Evolutionary conservation across 352 stramenopile genomes (phyloP), one percentile per base, ranked within the genome.

Genomic region (Elongisporangium senticosum): DNA sequence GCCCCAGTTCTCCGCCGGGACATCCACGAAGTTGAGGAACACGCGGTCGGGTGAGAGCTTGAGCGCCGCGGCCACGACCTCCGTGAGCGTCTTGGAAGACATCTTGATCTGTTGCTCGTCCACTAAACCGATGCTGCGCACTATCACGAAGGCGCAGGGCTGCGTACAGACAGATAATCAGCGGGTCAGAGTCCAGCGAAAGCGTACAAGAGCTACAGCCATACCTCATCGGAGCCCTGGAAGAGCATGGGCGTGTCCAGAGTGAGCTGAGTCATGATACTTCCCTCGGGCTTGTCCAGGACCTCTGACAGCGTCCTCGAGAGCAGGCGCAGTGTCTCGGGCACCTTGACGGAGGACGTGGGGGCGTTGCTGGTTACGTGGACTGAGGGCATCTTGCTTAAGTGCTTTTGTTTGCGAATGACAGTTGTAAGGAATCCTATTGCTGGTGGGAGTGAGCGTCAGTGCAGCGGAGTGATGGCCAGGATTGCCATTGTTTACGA

Each of bases 11-110:
- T 65, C 67, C n/a, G 58, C 57, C 21, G 54, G 55, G 28, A 81
- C 70, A 50, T 75, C 66, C 49, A 68, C 59, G n/a, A 76, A 50
- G 61, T 65, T 71, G 43, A 81, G 53, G 55, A 65, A 75, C 24
- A 77, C 59, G 43, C 68, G 68, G 21, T 26, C n/a, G 6, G 62
- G 33, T 8, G 63, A 56, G 53, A 80, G 49, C 13, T 51, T 33
- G 47, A 77, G 57, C 26, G 58, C n/a, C 33, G 68, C 56, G 13
- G 54, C n/a, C 22, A 80, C 57, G 7, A 59, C 59, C 17, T 65
- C 62, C 37, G 59, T 62, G 33, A 68, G 50, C 15, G 53, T 48
- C 22, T 59, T 28, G n/a, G 59, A 60, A 1, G 60, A 74, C 54
- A 60, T 71, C 4, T 61, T 48, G 39, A 71, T 77, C 26, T 51